Evolutionary conservation across 305 asterid genomes (phyloP).

Genomic region (Fraxinus sp.): DNA sequence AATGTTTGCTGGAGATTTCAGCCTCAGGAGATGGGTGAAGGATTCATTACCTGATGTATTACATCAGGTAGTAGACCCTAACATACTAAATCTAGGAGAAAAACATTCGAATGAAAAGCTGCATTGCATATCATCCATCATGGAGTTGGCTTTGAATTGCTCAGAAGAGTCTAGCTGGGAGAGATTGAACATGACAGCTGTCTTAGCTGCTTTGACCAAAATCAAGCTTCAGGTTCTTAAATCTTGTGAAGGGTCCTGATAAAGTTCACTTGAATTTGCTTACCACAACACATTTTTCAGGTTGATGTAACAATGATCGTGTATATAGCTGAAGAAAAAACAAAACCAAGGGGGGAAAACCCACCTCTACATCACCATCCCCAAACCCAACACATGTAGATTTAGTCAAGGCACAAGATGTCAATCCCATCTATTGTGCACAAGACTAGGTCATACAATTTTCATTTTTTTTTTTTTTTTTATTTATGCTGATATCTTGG

Average conservation of each 20-base stretch:
- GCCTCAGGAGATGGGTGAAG: constrained; percentile 29
- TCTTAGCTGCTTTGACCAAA: neutral
- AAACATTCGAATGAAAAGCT: neutral
- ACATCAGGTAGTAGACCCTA: neutral
- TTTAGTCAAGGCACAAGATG: no score
- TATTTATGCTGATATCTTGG: no score
- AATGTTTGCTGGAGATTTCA: constrained; percentile 26
- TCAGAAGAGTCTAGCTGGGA: neutral
- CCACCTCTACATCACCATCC: no score
- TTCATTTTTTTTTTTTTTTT: no score
- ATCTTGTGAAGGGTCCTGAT: neutral
- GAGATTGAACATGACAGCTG: neutral
- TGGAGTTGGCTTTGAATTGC: neutral
- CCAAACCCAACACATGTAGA: no score
- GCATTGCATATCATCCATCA: neutral
- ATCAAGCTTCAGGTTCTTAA: neutral
- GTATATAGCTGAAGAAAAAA: neutral
- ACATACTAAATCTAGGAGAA: neutral
- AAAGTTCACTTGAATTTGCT: neutral
- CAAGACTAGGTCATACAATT: no score
- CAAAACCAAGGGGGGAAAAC: no score
- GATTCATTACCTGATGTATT: neutral
- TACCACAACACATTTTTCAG: neutral
- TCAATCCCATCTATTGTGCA: no score
- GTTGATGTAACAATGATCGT: neutral